Conservation (phyloP, 2,329 filamentous ascomycete species). For the Penicillium sp. region DNA sequence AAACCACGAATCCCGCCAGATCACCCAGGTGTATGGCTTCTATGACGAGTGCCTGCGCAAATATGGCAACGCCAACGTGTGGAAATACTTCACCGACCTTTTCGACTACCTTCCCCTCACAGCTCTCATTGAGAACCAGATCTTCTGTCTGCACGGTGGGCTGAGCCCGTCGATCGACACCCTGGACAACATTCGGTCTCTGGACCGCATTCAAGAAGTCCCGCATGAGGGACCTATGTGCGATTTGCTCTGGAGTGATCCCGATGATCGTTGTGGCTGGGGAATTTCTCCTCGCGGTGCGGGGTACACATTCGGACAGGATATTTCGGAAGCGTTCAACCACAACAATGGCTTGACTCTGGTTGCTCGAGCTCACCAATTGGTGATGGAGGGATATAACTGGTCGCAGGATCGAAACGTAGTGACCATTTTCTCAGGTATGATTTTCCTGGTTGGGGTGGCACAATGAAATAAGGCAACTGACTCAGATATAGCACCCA, state of each 20-base stretch:
- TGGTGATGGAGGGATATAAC: constrained; percentile 99
- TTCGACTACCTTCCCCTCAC: constrained; percentile 98
- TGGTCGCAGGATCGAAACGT: constrained; percentile 99
- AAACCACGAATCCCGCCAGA: constrained; percentile 98
- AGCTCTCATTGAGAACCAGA: constrained; percentile 97
- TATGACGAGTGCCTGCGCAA: constrained; percentile 99
- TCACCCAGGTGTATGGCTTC: constrained; percentile 98
- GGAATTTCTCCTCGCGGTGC: constrained; percentile 93
- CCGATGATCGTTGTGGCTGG: constrained; percentile 95
- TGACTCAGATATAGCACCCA: constrained; percentile 57
- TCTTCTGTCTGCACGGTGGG: constrained; percentile 97
- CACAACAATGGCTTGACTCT: constrained; percentile 97
- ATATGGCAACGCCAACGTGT: constrained; percentile 98
- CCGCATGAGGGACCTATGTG: constrained; percentile 98
- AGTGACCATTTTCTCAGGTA: constrained; percentile 97
- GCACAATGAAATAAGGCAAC: not conserved
- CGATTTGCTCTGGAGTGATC: constrained; percentile 96
- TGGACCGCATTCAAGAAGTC: constrained; percentile 97
- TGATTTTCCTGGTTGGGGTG: constrained; percentile 21
- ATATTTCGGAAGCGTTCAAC: constrained; percentile 98
- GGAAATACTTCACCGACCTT: constrained; percentile 98
- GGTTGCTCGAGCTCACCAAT: constrained; percentile 92
- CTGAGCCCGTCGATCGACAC: constrained; percentile 95
- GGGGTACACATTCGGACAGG: constrained; percentile 93
- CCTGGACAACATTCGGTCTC: constrained; percentile 88